A percentile compares a stretch with the other conserved stretches of the same genome.
Evolutionary conservation across 768 basidiomycete species (phyloP).

Genomic region (Lenzites betulinus): DNA sequence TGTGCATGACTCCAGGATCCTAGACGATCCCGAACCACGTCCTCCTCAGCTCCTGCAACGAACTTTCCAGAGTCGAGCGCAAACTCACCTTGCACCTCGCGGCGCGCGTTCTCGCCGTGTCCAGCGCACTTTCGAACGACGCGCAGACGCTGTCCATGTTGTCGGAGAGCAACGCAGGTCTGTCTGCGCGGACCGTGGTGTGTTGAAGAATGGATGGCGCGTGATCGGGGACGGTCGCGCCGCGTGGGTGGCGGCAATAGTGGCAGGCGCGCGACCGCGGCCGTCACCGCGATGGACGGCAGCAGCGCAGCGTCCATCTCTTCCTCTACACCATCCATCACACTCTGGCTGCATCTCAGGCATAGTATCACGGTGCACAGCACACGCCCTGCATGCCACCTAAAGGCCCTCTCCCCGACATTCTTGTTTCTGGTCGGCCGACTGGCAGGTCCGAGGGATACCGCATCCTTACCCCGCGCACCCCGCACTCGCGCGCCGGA

Average conservation of each 20-base stretch:
- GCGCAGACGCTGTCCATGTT: background rate
- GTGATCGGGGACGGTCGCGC: constrained; percentile 5
- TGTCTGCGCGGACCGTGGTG: too few relatives aligned
- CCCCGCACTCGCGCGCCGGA: constrained; percentile 63
- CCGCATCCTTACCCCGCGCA: constrained; percentile 51
- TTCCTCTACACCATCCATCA: background rate
- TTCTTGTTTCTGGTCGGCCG: constrained; percentile 27
- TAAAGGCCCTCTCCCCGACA: constrained; percentile 15
- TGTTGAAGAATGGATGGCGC: too few relatives aligned
- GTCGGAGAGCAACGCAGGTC: too few relatives aligned
- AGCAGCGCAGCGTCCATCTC: background rate
- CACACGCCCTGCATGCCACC: constrained; percentile 5
- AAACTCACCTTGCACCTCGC: background rate
- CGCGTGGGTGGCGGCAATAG: background rate
- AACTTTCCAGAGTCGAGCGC: background rate
- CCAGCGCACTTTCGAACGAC: background rate
- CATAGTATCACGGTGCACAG: background rate
- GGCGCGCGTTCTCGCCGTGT: background rate
- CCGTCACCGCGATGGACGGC: background rate
- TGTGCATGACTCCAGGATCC: background rate
- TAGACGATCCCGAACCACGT: background rate
- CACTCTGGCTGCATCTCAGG: background rate
- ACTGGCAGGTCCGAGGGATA: constrained; percentile 15
- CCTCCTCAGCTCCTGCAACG: background rate
- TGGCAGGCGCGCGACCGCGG: constrained; percentile 1